phyloP scores from a whole-genome alignment of 768 basidiomycete genomes.

The Xerocomellus dryophilus region DNA sequence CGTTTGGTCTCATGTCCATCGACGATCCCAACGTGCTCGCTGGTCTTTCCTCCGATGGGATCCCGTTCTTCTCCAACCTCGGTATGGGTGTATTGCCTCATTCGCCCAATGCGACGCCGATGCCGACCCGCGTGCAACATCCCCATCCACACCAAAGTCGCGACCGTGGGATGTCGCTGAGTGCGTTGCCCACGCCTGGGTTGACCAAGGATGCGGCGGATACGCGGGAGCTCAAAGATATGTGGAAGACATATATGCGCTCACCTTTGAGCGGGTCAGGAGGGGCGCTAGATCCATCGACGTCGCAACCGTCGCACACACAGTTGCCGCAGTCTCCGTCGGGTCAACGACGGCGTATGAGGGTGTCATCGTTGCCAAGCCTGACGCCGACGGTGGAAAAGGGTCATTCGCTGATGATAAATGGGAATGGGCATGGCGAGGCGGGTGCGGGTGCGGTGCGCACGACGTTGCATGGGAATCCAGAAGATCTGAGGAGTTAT shows the following conservation, averaged over 20 bases:
- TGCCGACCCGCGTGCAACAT: slow-evolving; percentile 36
- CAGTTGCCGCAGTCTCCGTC: slow-evolving; percentile 30
- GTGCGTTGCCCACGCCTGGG: slow-evolving; percentile 33
- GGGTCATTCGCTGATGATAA: slow-evolving; percentile 15
- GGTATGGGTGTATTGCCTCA: slow-evolving; percentile 27
- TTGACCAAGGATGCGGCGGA: slow-evolving; percentile 34
- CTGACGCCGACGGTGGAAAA: slow-evolving; percentile 54
- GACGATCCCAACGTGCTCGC: slow-evolving; percentile 71
- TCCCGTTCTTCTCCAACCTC: slow-evolving; percentile 56
- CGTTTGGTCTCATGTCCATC: slow-evolving; percentile 74
- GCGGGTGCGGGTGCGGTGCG: slow-evolving; percentile 27
- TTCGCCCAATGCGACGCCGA: slow-evolving; percentile 50
- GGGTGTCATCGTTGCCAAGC: slow-evolving; percentile 68
- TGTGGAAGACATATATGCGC: slow-evolving; percentile 74
- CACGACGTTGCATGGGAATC: slow-evolving; percentile 42
- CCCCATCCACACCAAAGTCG: slow-evolving; percentile 13
- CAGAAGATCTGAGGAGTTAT: slow-evolving; percentile 68
- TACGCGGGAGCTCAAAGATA: slow-evolving; percentile 55
- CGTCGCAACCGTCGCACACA: slow-evolving; percentile 8
- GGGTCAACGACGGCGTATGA: slow-evolving; percentile 40
- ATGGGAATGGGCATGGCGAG: slow-evolving; percentile 19
- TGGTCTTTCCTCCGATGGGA: slow-evolving; percentile 52
- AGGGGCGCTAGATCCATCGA: slow-evolving; percentile 6
- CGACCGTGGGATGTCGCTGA: slow-evolving; percentile 26
- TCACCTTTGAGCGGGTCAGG: slow-evolving; percentile 52